These are phyloP conservation scores for Skeletonema grethae DNA, from an alignment of 108 stramenopile genomes.

Conservation along the genomic window DNA sequence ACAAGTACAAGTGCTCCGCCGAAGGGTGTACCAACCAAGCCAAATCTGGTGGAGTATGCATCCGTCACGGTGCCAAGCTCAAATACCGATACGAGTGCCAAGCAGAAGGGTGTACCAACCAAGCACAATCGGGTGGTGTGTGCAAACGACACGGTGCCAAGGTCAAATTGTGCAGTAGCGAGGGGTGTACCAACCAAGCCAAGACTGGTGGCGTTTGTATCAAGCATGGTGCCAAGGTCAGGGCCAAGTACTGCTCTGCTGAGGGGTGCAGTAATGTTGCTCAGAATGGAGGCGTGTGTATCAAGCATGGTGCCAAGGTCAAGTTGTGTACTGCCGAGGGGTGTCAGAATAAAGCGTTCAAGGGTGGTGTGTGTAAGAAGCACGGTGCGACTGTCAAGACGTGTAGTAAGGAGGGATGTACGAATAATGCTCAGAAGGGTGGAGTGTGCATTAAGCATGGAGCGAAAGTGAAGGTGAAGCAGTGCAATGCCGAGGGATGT, in stretches of 20 bases:
- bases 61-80: not conserved
- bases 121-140: not conserved
- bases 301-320: slow-evolving; percentile 8
- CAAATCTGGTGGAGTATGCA: not conserved
- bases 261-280: slow-evolving; percentile 9
- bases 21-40: slow-evolving; percentile 5
- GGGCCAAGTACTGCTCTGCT: not conserved
- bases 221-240: slow-evolving; percentile 1
- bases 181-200: slow-evolving; percentile 4
- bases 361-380: slow-evolving; percentile 23
- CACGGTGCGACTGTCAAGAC: slow-evolving; percentile 15
- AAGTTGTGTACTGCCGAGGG: slow-evolving; percentile 12
- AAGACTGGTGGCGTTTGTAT: not conserved
- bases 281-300: slow-evolving; percentile 12
- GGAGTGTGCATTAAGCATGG: slow-evolving; percentile 8
- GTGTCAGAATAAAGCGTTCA: slow-evolving; percentile 15
- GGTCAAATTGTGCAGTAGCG: not conserved
- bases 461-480: slow-evolving; percentile 1
- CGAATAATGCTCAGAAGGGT: not conserved
- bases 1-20: not conserved
- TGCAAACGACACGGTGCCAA: not conserved
- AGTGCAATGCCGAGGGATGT: slow-evolving; percentile 12
- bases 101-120: not conserved
- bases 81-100: not conserved
- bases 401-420: slow-evolving; percentile 1